A percentile compares a stretch with the other conserved stretches of the same genome.
Conservation (phyloP, 2,329 filamentous ascomycete genomes). For the Fusarium sp. region DNA sequence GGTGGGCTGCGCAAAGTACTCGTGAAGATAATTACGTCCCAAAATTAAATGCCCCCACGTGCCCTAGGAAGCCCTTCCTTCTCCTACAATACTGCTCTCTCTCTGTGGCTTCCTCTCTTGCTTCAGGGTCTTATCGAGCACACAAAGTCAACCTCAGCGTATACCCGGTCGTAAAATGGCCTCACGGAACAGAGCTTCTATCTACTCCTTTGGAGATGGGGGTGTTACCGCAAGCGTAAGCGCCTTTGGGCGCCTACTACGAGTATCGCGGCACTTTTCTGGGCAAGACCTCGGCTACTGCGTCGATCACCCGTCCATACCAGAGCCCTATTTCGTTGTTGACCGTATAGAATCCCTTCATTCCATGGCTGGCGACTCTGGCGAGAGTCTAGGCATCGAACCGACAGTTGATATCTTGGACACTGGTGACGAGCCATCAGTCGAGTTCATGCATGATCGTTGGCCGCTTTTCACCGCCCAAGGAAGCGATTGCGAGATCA, state of each 20-base stretch:
- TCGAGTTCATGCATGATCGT: not conserved
- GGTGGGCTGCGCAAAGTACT: no score
- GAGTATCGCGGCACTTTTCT: not conserved
- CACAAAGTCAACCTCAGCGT: no score
- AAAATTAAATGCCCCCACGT: no score
- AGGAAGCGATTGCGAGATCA: not conserved
- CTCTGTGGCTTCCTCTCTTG: no score
- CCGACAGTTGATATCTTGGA: not conserved
- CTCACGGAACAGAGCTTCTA: no score
- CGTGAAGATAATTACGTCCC: no score
- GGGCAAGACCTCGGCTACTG: not conserved
- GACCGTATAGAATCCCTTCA: not conserved
- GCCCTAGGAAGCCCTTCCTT: no score
- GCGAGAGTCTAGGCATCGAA: not conserved
- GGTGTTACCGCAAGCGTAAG: not conserved
- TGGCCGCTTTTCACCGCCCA: not conserved
- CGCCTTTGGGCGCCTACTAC: not conserved
- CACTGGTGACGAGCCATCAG: not conserved
- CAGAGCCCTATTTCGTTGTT: not conserved
- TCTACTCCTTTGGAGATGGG: not conserved
- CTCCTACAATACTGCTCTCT: no score
- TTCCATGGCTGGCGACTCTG: not conserved
- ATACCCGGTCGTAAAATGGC: no score
- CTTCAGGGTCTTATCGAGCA: no score
- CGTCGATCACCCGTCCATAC: not conserved